Percentiles rank a stretch among this genome's conserved stretches.
Conservation (phyloP, 768 basidiomycete species). For the Mrakia hoshinonis region DNA sequence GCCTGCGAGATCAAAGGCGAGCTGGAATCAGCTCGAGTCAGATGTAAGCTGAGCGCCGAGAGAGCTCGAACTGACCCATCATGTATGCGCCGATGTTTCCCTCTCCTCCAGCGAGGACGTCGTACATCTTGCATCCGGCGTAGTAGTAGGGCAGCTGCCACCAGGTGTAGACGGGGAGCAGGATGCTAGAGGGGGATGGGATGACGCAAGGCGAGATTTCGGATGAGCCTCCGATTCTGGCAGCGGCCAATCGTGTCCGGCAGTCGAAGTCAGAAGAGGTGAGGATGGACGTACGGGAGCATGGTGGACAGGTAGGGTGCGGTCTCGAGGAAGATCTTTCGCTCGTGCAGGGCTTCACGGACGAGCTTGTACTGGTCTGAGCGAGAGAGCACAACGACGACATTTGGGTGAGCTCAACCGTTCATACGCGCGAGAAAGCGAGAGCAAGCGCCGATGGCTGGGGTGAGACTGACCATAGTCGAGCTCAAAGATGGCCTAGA, state of each 20-base stretch:
- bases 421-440: neutral
- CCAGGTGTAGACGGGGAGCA: conserved; percentile 93
- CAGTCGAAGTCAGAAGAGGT: neutral
- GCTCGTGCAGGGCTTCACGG: conserved; percentile 84
- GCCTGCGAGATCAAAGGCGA: conserved; percentile 39
- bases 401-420: neutral
- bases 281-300: conserved; percentile 53
- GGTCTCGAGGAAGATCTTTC: conserved; percentile 85
- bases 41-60: neutral
- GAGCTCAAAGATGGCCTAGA: conserved; percentile 23
- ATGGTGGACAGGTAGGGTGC: conserved; percentile 86
- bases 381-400: neutral
- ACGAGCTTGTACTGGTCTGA: conserved; percentile 63
- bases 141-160: conserved; percentile 98
- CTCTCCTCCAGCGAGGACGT: conserved; percentile 84
- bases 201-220: neutral
- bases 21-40: neutral
- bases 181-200: conserved; percentile 49
- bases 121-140: conserved; percentile 92
- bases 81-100: conserved; percentile 59
- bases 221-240: neutral
- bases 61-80: conserved; percentile 46
- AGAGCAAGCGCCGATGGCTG: neutral
- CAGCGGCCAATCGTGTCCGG: neutral
- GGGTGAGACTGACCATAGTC: conserved; percentile 18